Base-by-base conservation (phyloP, 192 early-diverging fungal genomes). In the Umbelopsis sp. region DNA sequence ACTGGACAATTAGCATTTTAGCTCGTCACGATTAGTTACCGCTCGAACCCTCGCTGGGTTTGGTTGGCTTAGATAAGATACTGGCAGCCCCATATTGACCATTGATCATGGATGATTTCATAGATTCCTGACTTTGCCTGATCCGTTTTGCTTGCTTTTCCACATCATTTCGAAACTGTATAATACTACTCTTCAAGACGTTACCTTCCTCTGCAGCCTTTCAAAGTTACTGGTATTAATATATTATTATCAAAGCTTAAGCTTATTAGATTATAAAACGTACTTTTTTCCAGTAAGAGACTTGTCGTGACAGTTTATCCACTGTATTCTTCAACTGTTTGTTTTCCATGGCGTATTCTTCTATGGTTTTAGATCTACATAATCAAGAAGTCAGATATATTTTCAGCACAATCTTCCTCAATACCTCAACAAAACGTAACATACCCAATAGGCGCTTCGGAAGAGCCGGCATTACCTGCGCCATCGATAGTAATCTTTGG, bases 271-370 rank as follows among this genome's bases (percentile, higher is more conserved):
- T 1, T 41, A 11, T 41, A 6, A 41, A 41, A 73, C 67, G 41
- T 76, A 87, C 87, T 77, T 83, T 87, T 73, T 92, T 89, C 69
- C 86, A 79, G 20, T 78, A 12, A 10, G 78, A 47, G 21, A 91
- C 74, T 45, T 85, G 77, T 49, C 75, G 82, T 12, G 90, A 84
- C 0, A 93, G 72, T 8, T 78, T 75, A 65, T 93, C 89, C 20
- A 94, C 44, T 1, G 86, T 85, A 59, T 82, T 71, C 69, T 88
- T 89, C 34, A 92, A 70, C 31, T 89, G 85, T 20, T 86, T 72
- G 52, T 92, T 92, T 72, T 92, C 91, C 10, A 91, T 73, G 9
- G 83, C 71, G 49, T 87, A 84, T 72, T 92, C 91, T 71, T 92
- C 90, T 29, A 81, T 25, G 14, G 88, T 90, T 77, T 90, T 81